Evolutionary conservation across 345 rosid species (phyloP), one percentile per base, ranked within the genome.

Genomic region (Chamaenerion angustifolium): DNA sequence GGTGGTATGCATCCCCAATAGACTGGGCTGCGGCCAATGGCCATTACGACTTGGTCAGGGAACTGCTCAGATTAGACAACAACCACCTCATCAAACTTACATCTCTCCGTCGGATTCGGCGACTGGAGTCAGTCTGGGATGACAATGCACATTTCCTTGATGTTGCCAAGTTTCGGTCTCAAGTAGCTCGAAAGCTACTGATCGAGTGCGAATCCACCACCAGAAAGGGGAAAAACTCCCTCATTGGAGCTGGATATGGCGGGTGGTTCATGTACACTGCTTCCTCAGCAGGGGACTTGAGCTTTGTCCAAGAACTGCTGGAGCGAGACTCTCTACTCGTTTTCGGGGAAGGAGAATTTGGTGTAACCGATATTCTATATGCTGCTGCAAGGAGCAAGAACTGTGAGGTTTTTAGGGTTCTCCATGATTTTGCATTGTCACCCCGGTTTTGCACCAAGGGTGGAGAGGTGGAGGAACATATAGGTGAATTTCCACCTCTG

Each of bases 1-100:
- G 98, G 98, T 90, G 98, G 98, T 90, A 81, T 62, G 98, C 98
- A 54, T 79, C 95, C 58, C 95, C 98, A 3, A 81, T 90, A 10
- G 98, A 90, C 52, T 86, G 81, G 76, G 95, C 98, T 9, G 95
- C 95, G 7, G 98, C 98, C 10, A 90, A 86, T 45, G 76, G 94
- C 61, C 95, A 86, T 60, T 86, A 78, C 59, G 98, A 90, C 41
- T 58, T 90, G 56, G 98, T 90, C 45, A 68, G 94, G 18, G 92
- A 90, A 74, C 94, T 90, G 57, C 83, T 86, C 54, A 69, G 77
- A 5, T 73, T 90, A 19, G 98, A 90, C 69, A 66, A 74, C 58
- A 90, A 90, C 53, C 94, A 83, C 75, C 95, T 90, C 63, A 79
- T 86, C 63, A 83, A 79, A 54, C 93, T 90, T 58, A 90, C 98